Percentiles rank a stretch among this genome's conserved stretches.
Conservation (phyloP, 2,329 filamentous ascomycete genomes). For the Penicillium paneum region DNA sequence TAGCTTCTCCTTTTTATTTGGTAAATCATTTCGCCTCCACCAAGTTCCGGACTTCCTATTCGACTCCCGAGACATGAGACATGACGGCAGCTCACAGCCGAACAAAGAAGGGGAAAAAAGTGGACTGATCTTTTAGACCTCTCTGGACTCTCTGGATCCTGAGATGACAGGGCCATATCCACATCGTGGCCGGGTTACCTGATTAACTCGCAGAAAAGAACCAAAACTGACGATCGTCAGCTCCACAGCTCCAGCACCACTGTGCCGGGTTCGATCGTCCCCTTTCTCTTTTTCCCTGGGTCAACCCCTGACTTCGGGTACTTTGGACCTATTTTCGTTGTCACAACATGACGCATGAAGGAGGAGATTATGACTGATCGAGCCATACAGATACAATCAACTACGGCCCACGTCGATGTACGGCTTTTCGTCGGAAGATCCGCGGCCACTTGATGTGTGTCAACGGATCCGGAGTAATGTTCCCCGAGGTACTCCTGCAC, state of each 20-base stretch:
- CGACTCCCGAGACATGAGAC: background rate
- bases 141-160: background rate
- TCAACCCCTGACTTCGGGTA: conserved; percentile 18
- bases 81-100: background rate
- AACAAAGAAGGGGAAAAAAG: background rate
- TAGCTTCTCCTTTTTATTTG: background rate
- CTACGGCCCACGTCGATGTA: conserved; percentile 9
- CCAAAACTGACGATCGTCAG: conserved; percentile 20
- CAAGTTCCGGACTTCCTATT: background rate
- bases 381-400: conserved; percentile 13
- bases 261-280: conserved; percentile 21
- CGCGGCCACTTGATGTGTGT: conserved; percentile 16
- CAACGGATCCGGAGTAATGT: conserved; percentile 7
- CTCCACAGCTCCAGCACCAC: conserved; percentile 20
- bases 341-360: conserved; percentile 9
- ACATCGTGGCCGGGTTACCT: conserved; percentile 1
- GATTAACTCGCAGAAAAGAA: conserved; percentile 8
- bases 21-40: background rate
- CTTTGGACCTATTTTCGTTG: background rate
- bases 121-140: conserved; percentile 1
- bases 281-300: conserved; percentile 18
- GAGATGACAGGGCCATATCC: conserved; percentile 8
- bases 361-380: conserved; percentile 13
- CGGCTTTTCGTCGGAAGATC: conserved; percentile 16
- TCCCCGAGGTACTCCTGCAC: conserved; percentile 14